These are phyloP conservation scores for Diophrys appendiculata DNA, from an alignment of 73 alveolate genomes.

Conservation along the genomic window DNA sequence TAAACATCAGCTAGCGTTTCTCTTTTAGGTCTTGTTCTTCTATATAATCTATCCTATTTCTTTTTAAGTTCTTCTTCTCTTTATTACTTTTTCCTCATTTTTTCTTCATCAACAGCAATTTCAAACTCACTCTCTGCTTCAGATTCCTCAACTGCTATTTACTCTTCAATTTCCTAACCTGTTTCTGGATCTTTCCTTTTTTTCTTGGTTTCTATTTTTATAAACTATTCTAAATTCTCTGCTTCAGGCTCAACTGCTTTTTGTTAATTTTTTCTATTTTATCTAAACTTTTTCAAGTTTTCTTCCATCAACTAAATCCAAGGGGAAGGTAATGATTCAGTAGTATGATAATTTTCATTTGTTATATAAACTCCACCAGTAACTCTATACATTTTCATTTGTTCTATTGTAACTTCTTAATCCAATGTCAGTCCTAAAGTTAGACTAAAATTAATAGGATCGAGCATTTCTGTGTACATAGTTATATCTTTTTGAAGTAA, in stretches of 20 bases:
- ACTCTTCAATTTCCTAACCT: too few species aligned
- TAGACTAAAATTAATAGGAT: neutral
- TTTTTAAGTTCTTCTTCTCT: neutral
- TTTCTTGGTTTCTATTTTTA: neutral
- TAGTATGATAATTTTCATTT: neutral
- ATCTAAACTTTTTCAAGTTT: neutral
- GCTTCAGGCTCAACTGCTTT: neutral
- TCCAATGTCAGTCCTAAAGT: neutral
- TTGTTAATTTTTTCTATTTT: neutral
- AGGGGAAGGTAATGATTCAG: neutral
- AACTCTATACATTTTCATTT: neutral
- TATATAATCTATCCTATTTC: neutral
- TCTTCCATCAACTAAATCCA: neutral
- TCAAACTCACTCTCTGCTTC: neutral
- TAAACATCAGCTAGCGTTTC: neutral
- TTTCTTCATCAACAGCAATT: neutral
- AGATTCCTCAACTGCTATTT: too few species aligned
- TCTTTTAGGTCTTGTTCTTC: neutral
- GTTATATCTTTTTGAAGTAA: neutral
- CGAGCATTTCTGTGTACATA: neutral
- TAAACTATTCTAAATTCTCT: neutral
- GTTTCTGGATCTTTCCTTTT: neutral
- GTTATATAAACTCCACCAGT: too few species aligned
- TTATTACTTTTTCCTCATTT: neutral
- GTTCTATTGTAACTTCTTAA: too few species aligned